Evolutionary conservation across 2,329 filamentous ascomycete genomes (phyloP), one percentile per base, ranked within the genome.

Genomic region (Ascochyta fabae): DNA sequence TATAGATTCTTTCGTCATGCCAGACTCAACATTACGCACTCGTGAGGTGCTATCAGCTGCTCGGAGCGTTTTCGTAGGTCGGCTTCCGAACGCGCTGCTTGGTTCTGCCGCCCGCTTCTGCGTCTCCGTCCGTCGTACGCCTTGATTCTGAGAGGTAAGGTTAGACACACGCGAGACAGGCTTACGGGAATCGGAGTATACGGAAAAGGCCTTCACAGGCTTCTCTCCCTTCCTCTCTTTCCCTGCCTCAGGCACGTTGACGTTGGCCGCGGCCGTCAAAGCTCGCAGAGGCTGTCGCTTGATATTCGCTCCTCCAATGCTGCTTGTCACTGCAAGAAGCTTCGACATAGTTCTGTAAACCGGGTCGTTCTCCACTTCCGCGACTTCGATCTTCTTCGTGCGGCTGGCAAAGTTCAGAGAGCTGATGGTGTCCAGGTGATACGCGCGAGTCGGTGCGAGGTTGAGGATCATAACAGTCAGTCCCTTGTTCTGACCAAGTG

Each of bases 391-490:
- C 69, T 96, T 92, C 81, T 97, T 97, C 23, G 94, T 96, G 10
- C 94, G 86, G 47, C 95, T 97, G 69, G 93, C 95, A 69, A 98
- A 95, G 71, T 96, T 97, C 48, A 98, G 80, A 60, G 93, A 96
- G 76, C 91, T 96, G 6, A 97, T 82, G 0, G 94, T 97, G 73
- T 98, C 94, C 35, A 96, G 83, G 70, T 98, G 94, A 72, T 96
- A 98, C 65, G 91, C 92, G 59, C 91, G 87, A n/a, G 96, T 83
- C 0, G 95, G 93, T 0, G 94, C 91, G 3, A 98, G 84, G 70
- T 98, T 98, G 34, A 98, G 82, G 55, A 98, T 95, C 95, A 98
- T 98, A 70, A 98, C 85, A 0, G 93, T 97, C 64, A 96, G 86
- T 46, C 95, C 94, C 62, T 96, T 92, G 78, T 98, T 97, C 78